Percentiles rank a stretch among this genome's conserved stretches.
These are phyloP conservation scores for Zygotorulaspora sp. DNA, from an alignment of 805 yeast genomes.

Conservation along the genomic window DNA sequence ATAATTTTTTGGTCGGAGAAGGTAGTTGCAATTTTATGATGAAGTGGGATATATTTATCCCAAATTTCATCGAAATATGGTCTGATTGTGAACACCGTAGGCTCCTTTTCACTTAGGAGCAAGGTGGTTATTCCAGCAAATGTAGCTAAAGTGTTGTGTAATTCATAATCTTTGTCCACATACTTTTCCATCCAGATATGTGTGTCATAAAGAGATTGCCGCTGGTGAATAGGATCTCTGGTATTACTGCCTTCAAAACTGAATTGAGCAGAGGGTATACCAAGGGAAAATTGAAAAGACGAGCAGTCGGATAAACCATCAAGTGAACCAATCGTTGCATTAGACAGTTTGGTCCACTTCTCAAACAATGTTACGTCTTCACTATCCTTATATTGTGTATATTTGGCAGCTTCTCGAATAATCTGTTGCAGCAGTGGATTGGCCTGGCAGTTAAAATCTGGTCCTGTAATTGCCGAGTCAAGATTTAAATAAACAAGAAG, in stretches of 20 bases:
- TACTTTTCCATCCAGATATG: slow-evolving; percentile 49
- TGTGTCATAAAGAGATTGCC: slow-evolving; percentile 58
- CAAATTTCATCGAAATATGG: slow-evolving; percentile 46
- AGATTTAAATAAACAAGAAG: slow-evolving; percentile 54
- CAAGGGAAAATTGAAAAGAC: slow-evolving; percentile 61
- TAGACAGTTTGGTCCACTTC: slow-evolving; percentile 41
- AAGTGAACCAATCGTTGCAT: slow-evolving; percentile 39
- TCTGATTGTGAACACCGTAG: slow-evolving; percentile 44
- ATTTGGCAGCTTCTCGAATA: slow-evolving; percentile 43
- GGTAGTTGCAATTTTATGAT: slow-evolving; percentile 18
- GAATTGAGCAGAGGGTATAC: slow-evolving; percentile 57
- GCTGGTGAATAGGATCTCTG: slow-evolving; percentile 43
- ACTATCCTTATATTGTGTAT: slow-evolving; percentile 41
- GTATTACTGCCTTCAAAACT: slow-evolving; percentile 38
- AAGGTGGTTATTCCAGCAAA: slow-evolving; percentile 54
- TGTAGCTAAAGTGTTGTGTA: slow-evolving; percentile 55
- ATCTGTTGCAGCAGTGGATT: slow-evolving; percentile 54
- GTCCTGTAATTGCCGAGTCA: slow-evolving; percentile 50
- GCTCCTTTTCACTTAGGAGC: slow-evolving; percentile 53
- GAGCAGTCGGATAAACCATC: slow-evolving; percentile 53
- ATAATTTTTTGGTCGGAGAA: slow-evolving; percentile 25
- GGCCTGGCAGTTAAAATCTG: slow-evolving; percentile 42
- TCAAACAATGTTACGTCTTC: slow-evolving; percentile 43
- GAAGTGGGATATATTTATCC: slow-evolving; percentile 33
- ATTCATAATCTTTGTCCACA: slow-evolving; percentile 49